Evolutionary conservation across 176 grass and related monocot species (phyloP), one percentile per base, ranked within the genome.

Genomic region (Pontederia crassipes): DNA sequence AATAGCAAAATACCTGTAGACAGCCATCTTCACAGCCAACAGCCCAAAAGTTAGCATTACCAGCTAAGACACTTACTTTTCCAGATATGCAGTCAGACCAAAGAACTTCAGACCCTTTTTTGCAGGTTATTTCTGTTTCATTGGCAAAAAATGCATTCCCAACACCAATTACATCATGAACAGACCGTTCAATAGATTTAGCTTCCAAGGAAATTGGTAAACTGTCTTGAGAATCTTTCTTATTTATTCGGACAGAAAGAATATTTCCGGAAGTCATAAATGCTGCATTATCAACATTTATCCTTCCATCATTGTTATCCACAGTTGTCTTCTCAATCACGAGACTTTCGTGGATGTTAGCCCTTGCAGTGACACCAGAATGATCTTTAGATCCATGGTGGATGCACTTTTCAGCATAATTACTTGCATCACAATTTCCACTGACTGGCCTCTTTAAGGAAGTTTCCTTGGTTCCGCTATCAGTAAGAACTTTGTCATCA

Each of bases 1-100:
- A 62, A 68, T 11, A 7, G 52, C 13, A 10, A 40, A 45, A 26
- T 80, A 97, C 92, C 87, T 97, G 92, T 66, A 97, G 54, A 57
- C 79, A 90, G 66, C 92, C 92, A 76, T 97, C 92, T 73, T 91
- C 92, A 49, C 76, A 88, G 28, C 92, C 83, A 75, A 97, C 81
- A 54, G 84, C 92, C 83, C 86, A 97, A 64, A 97, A 97, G 80
- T 97, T 97, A 15, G 68, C 67, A 70, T 97, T 97, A 46, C 92
- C 92, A 20, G 87, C 92, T 74, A 97, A 88, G 54, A 89, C 92
- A 63, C 87, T 80, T 75, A 97, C 87, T 69, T 97, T 97, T 73
- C 81, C 73, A 49, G 76, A 83, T 61, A 97, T 88, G 51, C 78
- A 78, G 76, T 97, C 92, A 9, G 87, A 85, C 92, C 92, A 97